phyloP scores from a whole-genome alignment of 768 basidiomycete genomes.

The Russula virescens region DNA sequence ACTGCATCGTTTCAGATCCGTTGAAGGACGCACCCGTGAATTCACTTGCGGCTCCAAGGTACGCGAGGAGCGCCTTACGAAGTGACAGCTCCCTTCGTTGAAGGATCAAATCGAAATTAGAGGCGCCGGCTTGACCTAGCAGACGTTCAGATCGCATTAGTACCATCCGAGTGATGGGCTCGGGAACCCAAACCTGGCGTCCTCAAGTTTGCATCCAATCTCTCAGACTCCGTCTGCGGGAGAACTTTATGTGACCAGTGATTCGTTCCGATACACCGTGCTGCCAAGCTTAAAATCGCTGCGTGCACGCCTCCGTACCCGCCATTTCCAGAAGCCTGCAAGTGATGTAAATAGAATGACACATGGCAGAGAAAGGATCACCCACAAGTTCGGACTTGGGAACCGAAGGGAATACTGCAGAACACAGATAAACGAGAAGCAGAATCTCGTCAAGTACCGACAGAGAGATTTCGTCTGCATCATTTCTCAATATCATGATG shows the following conservation, averaged over 20 bases:
- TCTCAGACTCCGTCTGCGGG: constrained; percentile 64
- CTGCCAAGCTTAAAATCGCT: constrained; percentile 68
- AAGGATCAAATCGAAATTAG: constrained; percentile 56
- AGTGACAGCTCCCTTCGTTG: constrained; percentile 51
- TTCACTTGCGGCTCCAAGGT: constrained; percentile 66
- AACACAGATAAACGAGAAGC: constrained; percentile 68
- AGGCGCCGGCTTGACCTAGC: constrained; percentile 46
- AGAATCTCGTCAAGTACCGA: constrained; percentile 74
- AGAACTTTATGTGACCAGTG: constrained; percentile 51
- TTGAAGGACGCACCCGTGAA: constrained; percentile 52
- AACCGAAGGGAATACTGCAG: constrained; percentile 61
- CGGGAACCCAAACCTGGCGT: constrained; percentile 45
- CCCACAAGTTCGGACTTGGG: constrained; percentile 75
- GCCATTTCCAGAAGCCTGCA: constrained; percentile 53
- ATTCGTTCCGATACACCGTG: constrained; percentile 58
- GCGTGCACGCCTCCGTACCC: constrained; percentile 85
- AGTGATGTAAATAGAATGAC: background rate
- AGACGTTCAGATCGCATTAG: background rate
- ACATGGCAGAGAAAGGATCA: constrained; percentile 16
- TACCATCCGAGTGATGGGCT: constrained; percentile 4
- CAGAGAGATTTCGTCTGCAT: constrained; percentile 53
- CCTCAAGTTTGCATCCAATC: constrained; percentile 45
- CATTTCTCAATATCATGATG: constrained; percentile 74
- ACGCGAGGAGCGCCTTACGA: constrained; percentile 56
- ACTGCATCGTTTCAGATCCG: background rate